A percentile compares a stretch with the other conserved stretches of the same genome.
Conservation (phyloP, 768 basidiomycete species). For the Pholiota conissans region DNA sequence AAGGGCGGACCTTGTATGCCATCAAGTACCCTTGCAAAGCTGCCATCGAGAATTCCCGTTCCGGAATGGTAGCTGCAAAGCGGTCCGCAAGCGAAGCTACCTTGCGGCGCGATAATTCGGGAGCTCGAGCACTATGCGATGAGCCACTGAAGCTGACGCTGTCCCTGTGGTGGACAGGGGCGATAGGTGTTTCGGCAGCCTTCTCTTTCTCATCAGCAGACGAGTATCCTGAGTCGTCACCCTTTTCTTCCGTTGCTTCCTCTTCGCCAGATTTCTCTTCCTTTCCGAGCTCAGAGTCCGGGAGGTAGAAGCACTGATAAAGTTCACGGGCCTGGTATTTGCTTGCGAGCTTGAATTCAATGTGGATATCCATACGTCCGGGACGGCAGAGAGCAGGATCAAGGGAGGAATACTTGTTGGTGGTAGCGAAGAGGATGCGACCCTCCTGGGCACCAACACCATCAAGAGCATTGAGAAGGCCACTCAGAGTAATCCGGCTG, state of each 20-base stretch:
- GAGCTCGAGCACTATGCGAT: constrained; percentile 35
- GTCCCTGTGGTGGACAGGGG: not conserved
- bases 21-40: constrained; percentile 63
- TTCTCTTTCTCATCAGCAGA: constrained; percentile 21
- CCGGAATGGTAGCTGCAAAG: constrained; percentile 56
- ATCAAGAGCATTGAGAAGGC: constrained; percentile 78
- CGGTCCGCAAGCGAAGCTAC: constrained; percentile 47
- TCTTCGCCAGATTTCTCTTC: constrained; percentile 13
- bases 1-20: constrained; percentile 61
- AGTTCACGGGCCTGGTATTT: constrained; percentile 65
- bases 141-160: constrained; percentile 7
- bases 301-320: constrained; percentile 68
- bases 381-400: constrained; percentile 77
- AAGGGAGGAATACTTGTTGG: constrained; percentile 68
- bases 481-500: constrained; percentile 61
- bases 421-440: constrained; percentile 79
- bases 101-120: constrained; percentile 38
- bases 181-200: not conserved
- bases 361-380: constrained; percentile 78
- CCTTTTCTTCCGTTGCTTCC: not conserved
- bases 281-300: constrained; percentile 28
- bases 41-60: constrained; percentile 50
- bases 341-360: constrained; percentile 78
- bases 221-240: constrained; percentile 21
- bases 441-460: constrained; percentile 81